Evolutionary conservation across 2,329 filamentous ascomycete genomes (phyloP), one percentile per base, ranked within the genome.

Genomic region (Nannizziopsis arthrosporioides): DNA sequence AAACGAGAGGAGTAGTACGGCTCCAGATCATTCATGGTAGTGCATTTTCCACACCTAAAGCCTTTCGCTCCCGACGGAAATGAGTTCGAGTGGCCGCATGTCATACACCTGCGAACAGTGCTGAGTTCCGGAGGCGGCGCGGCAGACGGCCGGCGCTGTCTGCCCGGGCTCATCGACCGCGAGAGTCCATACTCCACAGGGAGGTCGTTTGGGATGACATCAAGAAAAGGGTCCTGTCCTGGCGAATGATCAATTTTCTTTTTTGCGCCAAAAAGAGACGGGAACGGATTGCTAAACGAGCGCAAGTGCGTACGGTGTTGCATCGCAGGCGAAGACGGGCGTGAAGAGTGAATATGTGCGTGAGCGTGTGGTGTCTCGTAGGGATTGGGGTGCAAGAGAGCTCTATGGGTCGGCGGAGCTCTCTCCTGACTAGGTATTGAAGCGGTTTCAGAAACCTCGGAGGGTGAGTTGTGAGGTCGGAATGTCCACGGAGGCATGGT

Each of bases 11-110:
- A 61, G 15, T 50, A 54, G 30, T 59, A 59, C 37, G 74, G 73
- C 51, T 76, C 72, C 45, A 94, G 65, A 61, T 94, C 87, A 61
- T 93, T 94, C 61, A 94, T 80, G 14, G 84, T 92, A 58, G 85
- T 70, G 63, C 88, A 94, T 47, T 85, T 82, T 37, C 84, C 84
- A 64, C 88, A 94, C 56, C 86, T 77, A 64, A 92, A 94, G 34
- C 82, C 77, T 32, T 76, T 76, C 52, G 88, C 67, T 46, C 82
- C 77, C 53, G 75, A 77, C 1, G 86, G 86, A 82, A 87, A 94
- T 49, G 83, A 76, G 54, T 93, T 82, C 48, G 81, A 77, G 47
- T 83, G 84, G 57, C 82, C 84, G 64, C 88, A 94, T 31, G 87
- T 89, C 77, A 90, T 88, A 63, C 88, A 94, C 57, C 78, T 81